These are phyloP conservation scores for Polysphondylium violaceum DNA, from an alignment of 78 protist species.

Conservation along the genomic window DNA sequence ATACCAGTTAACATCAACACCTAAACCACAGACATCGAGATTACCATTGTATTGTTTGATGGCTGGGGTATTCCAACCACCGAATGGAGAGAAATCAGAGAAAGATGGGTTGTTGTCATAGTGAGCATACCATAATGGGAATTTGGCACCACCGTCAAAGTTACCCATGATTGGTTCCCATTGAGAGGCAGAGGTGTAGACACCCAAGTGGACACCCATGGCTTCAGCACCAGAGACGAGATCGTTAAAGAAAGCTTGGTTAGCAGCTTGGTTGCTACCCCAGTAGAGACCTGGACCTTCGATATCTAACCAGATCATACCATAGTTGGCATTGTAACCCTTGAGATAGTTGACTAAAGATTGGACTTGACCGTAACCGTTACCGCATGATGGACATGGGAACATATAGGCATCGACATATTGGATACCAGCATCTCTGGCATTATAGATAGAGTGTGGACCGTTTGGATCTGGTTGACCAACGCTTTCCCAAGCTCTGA, in stretches of 20 bases:
- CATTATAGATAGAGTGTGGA: conserved; percentile 19
- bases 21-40: conserved; percentile 29
- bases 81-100: conserved; percentile 79
- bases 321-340: conserved; percentile 8
- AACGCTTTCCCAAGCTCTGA: conserved; percentile 9
- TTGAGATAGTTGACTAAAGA: neutral
- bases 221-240: neutral
- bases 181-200: conserved; percentile 39
- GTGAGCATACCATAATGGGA: conserved; percentile 44
- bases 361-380: conserved; percentile 21
- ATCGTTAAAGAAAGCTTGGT: conserved; percentile 29
- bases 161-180: conserved; percentile 72
- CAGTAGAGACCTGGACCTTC: conserved; percentile 69
- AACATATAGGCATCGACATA: conserved; percentile 48
- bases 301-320: conserved; percentile 78
- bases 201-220: conserved; percentile 17
- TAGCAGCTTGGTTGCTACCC: neutral
- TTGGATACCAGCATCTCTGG: conserved; percentile 35
- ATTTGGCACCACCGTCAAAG: conserved; percentile 16
- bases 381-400: conserved; percentile 72
- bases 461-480: conserved; percentile 37
- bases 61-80: conserved; percentile 69
- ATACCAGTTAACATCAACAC: conserved; percentile 37
- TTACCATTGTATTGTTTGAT: conserved; percentile 79
- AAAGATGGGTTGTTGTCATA: conserved; percentile 49